Percentiles rank a stretch among this genome's conserved stretches.
Conservation (phyloP, 257 asterid genomes). For the Ballota nigra region DNA sequence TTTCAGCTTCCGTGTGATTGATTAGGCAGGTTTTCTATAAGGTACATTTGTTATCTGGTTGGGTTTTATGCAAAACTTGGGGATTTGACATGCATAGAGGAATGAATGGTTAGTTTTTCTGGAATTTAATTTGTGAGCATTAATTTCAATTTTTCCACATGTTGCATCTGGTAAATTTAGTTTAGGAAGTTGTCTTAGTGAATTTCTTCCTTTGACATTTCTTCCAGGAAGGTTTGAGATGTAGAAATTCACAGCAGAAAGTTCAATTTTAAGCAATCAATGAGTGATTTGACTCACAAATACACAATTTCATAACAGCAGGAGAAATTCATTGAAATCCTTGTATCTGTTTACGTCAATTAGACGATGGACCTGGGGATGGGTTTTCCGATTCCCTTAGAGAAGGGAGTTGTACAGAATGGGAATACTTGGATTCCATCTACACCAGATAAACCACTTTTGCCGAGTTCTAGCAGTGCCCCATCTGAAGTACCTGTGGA, state of each 20-base stretch:
- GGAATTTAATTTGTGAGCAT: constrained; percentile 34
- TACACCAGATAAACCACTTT: constrained; percentile 43
- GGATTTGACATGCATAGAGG: constrained; percentile 24
- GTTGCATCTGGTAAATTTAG: constrained; percentile 19
- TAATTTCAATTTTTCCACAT: constrained; percentile 32
- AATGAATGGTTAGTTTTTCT: constrained; percentile 17
- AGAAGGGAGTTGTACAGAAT: constrained; percentile 33
- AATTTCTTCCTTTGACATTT: constrained; percentile 13
- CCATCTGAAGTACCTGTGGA: constrained; percentile 23
- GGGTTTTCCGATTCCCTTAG: constrained; percentile 40
- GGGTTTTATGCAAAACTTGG: constrained; percentile 25
- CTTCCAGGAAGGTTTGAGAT: constrained; percentile 20
- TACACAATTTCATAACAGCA: background rate
- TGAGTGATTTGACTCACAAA: constrained; percentile 13
- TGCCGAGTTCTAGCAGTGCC: constrained; percentile 24
- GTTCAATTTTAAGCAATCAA: constrained; percentile 10
- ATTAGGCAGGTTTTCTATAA: constrained; percentile 22
- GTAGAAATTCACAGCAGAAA: background rate
- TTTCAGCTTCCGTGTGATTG: constrained; percentile 11
- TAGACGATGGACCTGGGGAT: constrained; percentile 57
- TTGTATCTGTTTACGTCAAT: constrained; percentile 2
- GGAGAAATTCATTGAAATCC: constrained; percentile 3
- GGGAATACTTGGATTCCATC: constrained; percentile 48
- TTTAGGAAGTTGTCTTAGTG: constrained; percentile 13
- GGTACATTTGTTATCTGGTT: constrained; percentile 30